Base-by-base conservation (phyloP, 2,329 filamentous ascomycete genomes). In the Aulographum hederae region DNA sequence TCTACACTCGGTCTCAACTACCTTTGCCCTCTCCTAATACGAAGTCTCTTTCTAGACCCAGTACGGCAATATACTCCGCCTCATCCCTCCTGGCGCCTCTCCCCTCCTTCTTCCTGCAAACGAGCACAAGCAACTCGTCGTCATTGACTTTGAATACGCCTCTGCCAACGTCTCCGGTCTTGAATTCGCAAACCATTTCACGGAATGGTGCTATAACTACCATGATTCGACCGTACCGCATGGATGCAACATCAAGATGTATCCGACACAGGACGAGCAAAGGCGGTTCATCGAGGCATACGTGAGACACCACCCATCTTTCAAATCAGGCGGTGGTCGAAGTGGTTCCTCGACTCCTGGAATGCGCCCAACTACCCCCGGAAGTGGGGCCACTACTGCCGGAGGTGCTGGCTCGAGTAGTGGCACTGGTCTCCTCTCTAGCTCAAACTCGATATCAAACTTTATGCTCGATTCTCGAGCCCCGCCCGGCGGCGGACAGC, bases 151-250 rank as follows among this genome's bases (percentile, higher is more conserved):
- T 46, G 89, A 98, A 48, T 98, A 98, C 49, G 79, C 89, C 2
- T 85, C 76, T 2, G 84, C 86, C 35, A 98, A 95, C 49, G 65
- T 75, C 1, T 73, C 73, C 0, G 89, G 84, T 2, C 63, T 82
- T 12, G 89, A 98, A 53, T 95, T 98, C 50, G 89, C 84, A 35
- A 98, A 98, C 51, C 89, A 98, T 54, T 98, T 98, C 54, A 72
- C 81, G 1, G 89, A 98, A 56, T 98, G 89, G 89, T 79, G 81
- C 43, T 95, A 95, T 63, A 86, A 98, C 55, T 98, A 98, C 54
- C 85, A 94, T 49, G 74, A 89, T 47, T 54, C 69, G 3, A 57
- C 61, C 18, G 57, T 56, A 19, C 61, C 81, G 0, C 72, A 70
- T 57, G 69, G 63, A 17, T 86, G 80, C 61, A 72, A 76, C 44